Evolutionary conservation across 164 flowering plant genomes (phyloP), one percentile per base, ranked within the genome.

Genomic region (Hamamelis virginiana): DNA sequence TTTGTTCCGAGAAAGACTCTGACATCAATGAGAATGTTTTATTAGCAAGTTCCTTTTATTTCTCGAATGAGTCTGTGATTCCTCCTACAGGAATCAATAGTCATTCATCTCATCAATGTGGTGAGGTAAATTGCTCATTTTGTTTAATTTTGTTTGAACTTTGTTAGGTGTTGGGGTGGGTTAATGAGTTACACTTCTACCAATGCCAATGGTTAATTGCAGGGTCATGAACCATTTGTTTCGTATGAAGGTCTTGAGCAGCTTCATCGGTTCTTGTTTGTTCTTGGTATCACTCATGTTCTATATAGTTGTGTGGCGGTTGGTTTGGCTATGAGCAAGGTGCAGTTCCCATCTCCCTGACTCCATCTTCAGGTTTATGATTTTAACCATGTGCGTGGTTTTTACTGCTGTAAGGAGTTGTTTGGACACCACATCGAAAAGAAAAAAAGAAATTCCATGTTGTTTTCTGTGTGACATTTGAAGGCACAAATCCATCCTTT

Each of bases 211-310:
- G 33, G 5, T 18, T 46, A 5, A 68, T 67, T 75, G 75, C 82
- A 92, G 98, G 98, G 97, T 27, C 90, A 80, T 23, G 96, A 92
- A 76, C 97, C 96, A 1, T 95, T 95, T 76, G 96, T 89, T 57
- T 95, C 98, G 4, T 78, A 82, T 41, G 94, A 91, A 78, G 91
- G 97, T 53, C 96, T 92, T 44, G 91, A 89, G 79, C 97, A 95
- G 79, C 98, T 95, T 69, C 92, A 91, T 68, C 88, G 91, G 1
- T 89, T 92, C 72, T 74, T 95, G 76, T 95, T 95, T 74, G 89
- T 92, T 64, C 97, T 95, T 59, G 97, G 97, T 48, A 83, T 89
- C 66, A 92, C 97, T 69, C 97, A 94, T 83, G 96, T 94, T 41
- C 74, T 90, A 4, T 94, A 94, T 66, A 92, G 97, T 70, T 84